These are phyloP conservation scores for Leccinum subfulvum DNA, from an alignment of 1,284 basidiomycete genomes.

Conservation along the genomic window DNA sequence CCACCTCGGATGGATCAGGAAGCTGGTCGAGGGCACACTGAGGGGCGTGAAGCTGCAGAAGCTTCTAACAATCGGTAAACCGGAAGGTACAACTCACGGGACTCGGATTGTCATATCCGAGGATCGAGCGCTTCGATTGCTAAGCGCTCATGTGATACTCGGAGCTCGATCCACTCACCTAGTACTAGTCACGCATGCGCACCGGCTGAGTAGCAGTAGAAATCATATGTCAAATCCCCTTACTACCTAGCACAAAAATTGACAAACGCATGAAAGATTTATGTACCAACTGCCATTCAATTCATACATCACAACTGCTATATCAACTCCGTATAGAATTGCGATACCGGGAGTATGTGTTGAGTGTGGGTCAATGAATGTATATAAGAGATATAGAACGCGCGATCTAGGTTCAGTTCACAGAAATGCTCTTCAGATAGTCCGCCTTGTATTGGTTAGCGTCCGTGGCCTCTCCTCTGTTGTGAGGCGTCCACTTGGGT, in stretches of 20 bases:
- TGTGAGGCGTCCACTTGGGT: conserved; percentile 82
- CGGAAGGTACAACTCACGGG: neutral
- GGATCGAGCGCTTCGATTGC: neutral
- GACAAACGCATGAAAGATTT: no score
- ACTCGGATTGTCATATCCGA: neutral
- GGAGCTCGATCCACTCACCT: no score
- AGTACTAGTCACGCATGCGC: no score
- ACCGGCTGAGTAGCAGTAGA: no score
- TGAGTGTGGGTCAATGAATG: neutral
- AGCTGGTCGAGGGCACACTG: neutral
- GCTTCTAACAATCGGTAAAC: neutral
- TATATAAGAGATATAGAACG: neutral
- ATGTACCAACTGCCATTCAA: no score
- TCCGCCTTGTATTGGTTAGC: conserved; percentile 57
- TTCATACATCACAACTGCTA: neutral
- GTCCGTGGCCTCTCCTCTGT: conserved; percentile 63
- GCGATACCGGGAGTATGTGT: neutral
- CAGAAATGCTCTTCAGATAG: conserved; percentile 53
- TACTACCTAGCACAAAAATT: no score
- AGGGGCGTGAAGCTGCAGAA: neutral
- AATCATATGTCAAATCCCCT: no score
- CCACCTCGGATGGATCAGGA: neutral
- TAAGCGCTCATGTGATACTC: no score
- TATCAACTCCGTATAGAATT: neutral
- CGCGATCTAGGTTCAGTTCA: conserved; percentile 21